Evolutionary conservation across 2,329 filamentous ascomycete species (phyloP), one percentile per base, ranked within the genome.

Genomic region (Fusarium pseudograminearum): DNA sequence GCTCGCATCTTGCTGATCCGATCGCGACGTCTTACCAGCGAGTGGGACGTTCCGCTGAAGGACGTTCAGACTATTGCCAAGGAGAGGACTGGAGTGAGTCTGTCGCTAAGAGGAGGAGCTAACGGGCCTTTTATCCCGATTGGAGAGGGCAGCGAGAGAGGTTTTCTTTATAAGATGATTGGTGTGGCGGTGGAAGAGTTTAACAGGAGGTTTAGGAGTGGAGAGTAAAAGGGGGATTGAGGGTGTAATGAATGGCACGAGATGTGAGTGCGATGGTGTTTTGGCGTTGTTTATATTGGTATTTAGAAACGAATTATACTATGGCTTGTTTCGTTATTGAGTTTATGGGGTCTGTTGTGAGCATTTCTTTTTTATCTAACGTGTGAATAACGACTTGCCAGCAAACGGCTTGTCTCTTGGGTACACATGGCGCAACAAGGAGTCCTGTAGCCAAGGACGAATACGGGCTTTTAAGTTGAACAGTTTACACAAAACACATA

Each of bases 11-110:
- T 99, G 85, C 88, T 98, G 58, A 93, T 99, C 67, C 89, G 94
- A 72, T 93, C 92, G 53, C 92, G 94, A 82, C 91, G 91, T 76
- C 84, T 99, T 75, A 90, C 89, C 55, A 94, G 90, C 20, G 95
- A 98, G 80, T 99, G 96, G 96, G 96, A 99, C 76, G 93, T 98
- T 14, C 92, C 93, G 28, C 85, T 99, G 70, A 98, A 96, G 77
- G 96, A 99, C 78, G 89, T 99, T 22, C 94, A 98, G 84, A 98
- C 94, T 0, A 98, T 99, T 70, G 92, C 91, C 46, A 99, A 98
- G 83, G 97, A 99, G 84, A 86, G 96, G 54, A 99, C 96, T 0
- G 97, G 96, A 0, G 89, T 99, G 81, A 94, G 93, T 72, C 88
- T 99, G 67, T 91, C 92, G 47, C 82, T 98, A 70, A 92, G 97